A percentile compares a stretch with the other conserved stretches of the same genome.
Evolutionary conservation across 1,284 basidiomycete genomes (phyloP).

Genomic region (Caloboletus firmus): DNA sequence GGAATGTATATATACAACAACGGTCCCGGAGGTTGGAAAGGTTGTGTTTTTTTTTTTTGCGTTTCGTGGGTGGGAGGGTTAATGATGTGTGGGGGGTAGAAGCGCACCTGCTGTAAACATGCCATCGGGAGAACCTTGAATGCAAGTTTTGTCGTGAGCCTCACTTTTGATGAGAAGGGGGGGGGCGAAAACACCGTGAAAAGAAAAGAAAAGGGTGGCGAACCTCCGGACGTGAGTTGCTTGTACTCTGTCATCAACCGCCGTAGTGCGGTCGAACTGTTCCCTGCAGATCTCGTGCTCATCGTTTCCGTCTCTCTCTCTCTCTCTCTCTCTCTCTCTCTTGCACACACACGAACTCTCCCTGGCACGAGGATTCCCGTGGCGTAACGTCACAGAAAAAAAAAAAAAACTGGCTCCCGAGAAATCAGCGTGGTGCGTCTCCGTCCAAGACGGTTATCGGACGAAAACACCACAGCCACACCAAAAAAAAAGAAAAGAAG

Average conservation of each 20-base stretch:
- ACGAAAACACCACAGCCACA: too few species aligned
- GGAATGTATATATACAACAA: too few species aligned
- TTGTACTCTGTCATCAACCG: slow-evolving; percentile 93
- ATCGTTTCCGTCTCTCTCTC: slow-evolving; percentile 22
- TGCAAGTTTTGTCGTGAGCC: slow-evolving; percentile 9
- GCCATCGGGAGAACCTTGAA: slow-evolving; percentile 86
- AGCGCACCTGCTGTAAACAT: slow-evolving; percentile 88
- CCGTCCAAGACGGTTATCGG: too few species aligned
- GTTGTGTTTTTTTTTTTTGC: too few species aligned
- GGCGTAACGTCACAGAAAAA: neutral
- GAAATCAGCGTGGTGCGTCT: too few species aligned
- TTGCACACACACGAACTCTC: neutral
- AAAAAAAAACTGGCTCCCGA: too few species aligned
- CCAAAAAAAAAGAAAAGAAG: too few species aligned
- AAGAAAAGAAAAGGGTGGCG: slow-evolving; percentile 8
- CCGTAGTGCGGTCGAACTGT: slow-evolving; percentile 65
- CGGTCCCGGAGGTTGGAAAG: neutral
- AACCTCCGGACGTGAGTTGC: slow-evolving; percentile 72
- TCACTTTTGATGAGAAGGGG: neutral
- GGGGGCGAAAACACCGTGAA: too few species aligned
- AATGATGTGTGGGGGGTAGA: too few species aligned
- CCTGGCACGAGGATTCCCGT: neutral
- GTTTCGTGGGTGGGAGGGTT: neutral
- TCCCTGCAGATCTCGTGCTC: slow-evolving; percentile 38
- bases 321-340: neutral